Evolutionary conservation across 2,329 filamentous ascomycete species (phyloP).

Genomic region (Phaeoacremonium minimum): DNA sequence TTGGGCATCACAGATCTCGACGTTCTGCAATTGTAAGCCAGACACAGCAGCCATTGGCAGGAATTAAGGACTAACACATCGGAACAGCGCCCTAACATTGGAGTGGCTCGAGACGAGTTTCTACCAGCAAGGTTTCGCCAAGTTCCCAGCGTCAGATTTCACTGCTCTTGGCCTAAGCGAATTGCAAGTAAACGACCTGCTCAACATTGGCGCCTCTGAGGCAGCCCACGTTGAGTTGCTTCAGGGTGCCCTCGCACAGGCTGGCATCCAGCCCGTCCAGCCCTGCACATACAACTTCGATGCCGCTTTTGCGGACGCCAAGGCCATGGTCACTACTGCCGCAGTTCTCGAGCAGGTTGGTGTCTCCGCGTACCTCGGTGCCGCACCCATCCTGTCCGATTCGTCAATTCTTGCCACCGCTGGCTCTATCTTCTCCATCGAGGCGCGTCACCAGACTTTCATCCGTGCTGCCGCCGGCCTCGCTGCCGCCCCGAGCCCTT

Average conservation of each 20-base stretch:
- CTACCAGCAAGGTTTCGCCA: conserved; percentile 66
- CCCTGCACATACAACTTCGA: conserved; percentile 70
- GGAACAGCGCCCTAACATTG: conserved; percentile 59
- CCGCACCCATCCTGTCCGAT: conserved; percentile 59
- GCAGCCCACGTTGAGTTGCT: conserved; percentile 57
- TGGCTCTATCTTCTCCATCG: conserved; percentile 67
- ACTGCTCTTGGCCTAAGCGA: conserved; percentile 53
- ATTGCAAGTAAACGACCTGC: conserved; percentile 53
- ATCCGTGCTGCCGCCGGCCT: conserved; percentile 57
- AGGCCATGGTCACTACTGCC: conserved; percentile 65
- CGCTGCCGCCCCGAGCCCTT: conserved; percentile 61
- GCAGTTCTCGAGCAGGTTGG: conserved; percentile 69
- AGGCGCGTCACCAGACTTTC: conserved; percentile 70
- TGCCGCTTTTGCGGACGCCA: conserved; percentile 52
- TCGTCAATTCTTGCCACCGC: conserved; percentile 60
- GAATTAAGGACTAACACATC: conserved; percentile 9
- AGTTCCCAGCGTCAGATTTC: conserved; percentile 64
- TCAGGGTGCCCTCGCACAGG: conserved; percentile 55
- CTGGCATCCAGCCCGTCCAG: conserved; percentile 61
- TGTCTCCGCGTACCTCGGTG: conserved; percentile 70
- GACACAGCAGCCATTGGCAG: neutral
- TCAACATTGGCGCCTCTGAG: conserved; percentile 60
- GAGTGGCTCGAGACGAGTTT: conserved; percentile 72
- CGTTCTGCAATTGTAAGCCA: conserved; percentile 54
- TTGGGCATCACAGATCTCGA: conserved; percentile 47